These are phyloP conservation scores for Apiospora marii DNA, from an alignment of 2,329 filamentous ascomycete genomes.

Conservation along the genomic window DNA sequence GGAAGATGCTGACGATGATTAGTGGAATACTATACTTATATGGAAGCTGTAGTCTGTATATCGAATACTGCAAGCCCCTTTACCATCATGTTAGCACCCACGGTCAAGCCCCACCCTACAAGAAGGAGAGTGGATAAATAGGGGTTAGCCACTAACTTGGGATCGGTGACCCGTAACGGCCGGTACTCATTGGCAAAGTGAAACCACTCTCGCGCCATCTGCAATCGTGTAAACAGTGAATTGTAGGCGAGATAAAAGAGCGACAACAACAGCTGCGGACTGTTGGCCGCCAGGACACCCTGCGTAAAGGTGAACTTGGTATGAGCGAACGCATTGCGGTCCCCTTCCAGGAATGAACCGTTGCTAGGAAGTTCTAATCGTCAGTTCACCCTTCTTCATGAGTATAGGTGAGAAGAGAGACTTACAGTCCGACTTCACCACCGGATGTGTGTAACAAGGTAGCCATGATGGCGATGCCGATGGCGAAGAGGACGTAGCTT, in stretches of 20 bases:
- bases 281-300: constrained; percentile 42
- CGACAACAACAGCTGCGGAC: constrained; percentile 50
- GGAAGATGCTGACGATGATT: constrained; percentile 41
- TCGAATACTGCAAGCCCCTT: constrained; percentile 42
- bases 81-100: constrained; percentile 30
- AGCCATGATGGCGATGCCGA: constrained; percentile 26
- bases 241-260: constrained; percentile 52
- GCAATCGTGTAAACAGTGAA: constrained; percentile 51
- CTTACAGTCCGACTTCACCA: background rate
- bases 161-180: constrained; percentile 46
- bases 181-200: constrained; percentile 40
- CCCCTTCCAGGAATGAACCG: constrained; percentile 20
- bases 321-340: constrained; percentile 21
- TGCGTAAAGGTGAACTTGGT: constrained; percentile 24
- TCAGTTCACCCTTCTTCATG: background rate
- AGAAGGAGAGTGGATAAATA: background rate
- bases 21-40: constrained; percentile 50
- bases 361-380: background rate
- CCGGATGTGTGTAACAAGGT: constrained; percentile 21
- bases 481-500: constrained; percentile 31
- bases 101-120: constrained; percentile 22
- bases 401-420: background rate
- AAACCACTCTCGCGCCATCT: constrained; percentile 51
- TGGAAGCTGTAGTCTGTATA: constrained; percentile 50
- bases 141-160: constrained; percentile 29